Evolutionary conservation across 768 basidiomycete species (phyloP), one percentile per base, ranked within the genome.

Genomic region (Boletellus ananiceps): DNA sequence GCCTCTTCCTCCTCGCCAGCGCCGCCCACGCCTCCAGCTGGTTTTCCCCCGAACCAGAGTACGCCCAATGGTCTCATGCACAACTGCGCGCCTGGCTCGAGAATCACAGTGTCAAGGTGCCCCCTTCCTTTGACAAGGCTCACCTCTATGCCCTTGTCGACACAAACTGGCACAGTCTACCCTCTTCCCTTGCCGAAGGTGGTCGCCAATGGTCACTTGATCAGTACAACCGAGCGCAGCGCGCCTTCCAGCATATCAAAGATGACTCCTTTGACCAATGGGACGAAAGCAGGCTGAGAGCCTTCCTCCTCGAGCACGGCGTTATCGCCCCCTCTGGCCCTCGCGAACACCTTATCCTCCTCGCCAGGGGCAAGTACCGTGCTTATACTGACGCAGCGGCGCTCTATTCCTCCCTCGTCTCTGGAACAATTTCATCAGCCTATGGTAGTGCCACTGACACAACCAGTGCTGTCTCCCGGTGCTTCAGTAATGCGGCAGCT

Each of bases 231-330:
- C 67, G 70, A 27, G 84, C 86, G 0, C 87, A 89, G 63, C 73
- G 77, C 51, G 69, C 74, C 4, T 90, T 88, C 55, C 58, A 73
- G 15, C 70, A 81, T 51, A 36, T 86, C 52, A 80, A 79, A 49
- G 81, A 83, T 3, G 68, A 75, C 19, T 67, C 81, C 8, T 84
- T 90, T 53, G 88, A 93, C 53, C 71, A 74, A 1, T 98, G 93
- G 93, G 82, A 88, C 63, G 93, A 97, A 60, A 83, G 81, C 12
- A 77, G 76, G 25, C 74, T 96, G 18, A 81, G 93, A 60, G 74
- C 87, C 54, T 95, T 86, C 69, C 75, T 98, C 11, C 79, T 96
- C 46, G 80, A 88, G 60, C 86, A 95, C 57, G 93, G 93, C 36
- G 74, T 95, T 51, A 81, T 98, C 43, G 79, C 84, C 6, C 93